phyloP scores from a whole-genome alignment of 805 yeast species.

The Starmerella sirachaensis region DNA sequence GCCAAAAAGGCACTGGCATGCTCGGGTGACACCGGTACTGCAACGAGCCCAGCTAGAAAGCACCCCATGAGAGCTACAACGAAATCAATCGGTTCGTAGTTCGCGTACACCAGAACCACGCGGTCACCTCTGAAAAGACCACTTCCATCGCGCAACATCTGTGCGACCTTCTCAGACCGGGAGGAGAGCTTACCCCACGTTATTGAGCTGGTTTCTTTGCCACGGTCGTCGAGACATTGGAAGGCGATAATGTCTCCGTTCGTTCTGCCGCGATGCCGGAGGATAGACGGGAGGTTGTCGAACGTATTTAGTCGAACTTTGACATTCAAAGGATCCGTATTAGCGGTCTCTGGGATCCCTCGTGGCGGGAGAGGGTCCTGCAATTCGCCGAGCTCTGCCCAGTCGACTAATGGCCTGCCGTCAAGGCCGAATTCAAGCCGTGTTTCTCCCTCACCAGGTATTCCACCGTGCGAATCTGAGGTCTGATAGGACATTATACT shows the following conservation, averaged over 20 bases:
- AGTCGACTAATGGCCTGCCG: not conserved
- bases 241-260: conserved; percentile 62
- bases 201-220: conserved; percentile 64
- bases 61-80: conserved; percentile 81
- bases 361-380: conserved; percentile 23
- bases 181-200: conserved; percentile 83
- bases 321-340: conserved; percentile 30
- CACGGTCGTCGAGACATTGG: conserved; percentile 58
- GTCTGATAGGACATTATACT: conserved; percentile 14
- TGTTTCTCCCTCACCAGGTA: no score
- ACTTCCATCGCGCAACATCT: conserved; percentile 60
- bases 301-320: conserved; percentile 29
- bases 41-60: conserved; percentile 84
- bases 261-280: conserved; percentile 58
- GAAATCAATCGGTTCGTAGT: conserved; percentile 73
- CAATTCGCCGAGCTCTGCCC: conserved; percentile 13
- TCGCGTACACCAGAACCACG: conserved; percentile 72
- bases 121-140: conserved; percentile 71
- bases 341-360: conserved; percentile 24
- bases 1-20: conserved; percentile 32
- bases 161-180: conserved; percentile 79
- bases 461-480: conserved; percentile 12
- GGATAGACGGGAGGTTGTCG: conserved; percentile 56
- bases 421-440: not conserved
- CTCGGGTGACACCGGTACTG: conserved; percentile 80